Evolutionary conservation across 306 rosid genomes (phyloP).

Genomic region (Cicer judaicum): DNA sequence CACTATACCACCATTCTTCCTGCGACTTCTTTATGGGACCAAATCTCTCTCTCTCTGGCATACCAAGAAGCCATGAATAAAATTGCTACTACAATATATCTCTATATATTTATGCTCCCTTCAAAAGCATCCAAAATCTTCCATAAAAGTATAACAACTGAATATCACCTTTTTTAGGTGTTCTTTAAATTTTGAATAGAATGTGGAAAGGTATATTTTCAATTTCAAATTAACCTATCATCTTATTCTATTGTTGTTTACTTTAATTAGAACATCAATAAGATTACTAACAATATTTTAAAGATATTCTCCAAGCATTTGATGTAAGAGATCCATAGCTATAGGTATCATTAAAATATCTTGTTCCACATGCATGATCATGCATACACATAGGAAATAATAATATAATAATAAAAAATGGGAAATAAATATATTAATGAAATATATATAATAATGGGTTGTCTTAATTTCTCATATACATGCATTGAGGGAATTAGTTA

Average conservation of each 20-base stretch:
- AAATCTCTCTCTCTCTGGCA: constrained; percentile 70
- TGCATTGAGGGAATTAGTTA: no score
- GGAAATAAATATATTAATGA: no score
- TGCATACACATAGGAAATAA: constrained; percentile 3
- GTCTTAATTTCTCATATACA: no score
- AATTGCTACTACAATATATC: constrained; percentile 7
- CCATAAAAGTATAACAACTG: constrained; percentile 55
- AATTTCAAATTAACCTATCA: constrained; percentile 35
- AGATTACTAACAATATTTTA: background rate
- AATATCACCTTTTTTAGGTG: constrained; percentile 59
- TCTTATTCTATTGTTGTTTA: constrained; percentile 32
- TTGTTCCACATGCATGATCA: constrained; percentile 3
- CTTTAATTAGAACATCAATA: constrained; percentile 3
- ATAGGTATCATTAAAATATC: constrained; percentile 17
- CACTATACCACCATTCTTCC: constrained; percentile 65
- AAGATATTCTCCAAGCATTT: constrained; percentile 43
- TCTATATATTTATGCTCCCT: constrained; percentile 37
- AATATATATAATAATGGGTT: no score
- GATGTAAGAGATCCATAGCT: constrained; percentile 38
- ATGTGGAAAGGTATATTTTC: constrained; percentile 48
- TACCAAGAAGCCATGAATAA: constrained; percentile 36
- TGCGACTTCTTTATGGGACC: constrained; percentile 92
- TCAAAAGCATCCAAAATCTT: constrained; percentile 68
- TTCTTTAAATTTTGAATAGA: constrained; percentile 48
- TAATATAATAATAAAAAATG: background rate